Percentiles rank a stretch among this genome's conserved stretches.
These are phyloP conservation scores for Aspergillus amoenus DNA, from an alignment of 2,329 filamentous ascomycete species.

Conservation along the genomic window DNA sequence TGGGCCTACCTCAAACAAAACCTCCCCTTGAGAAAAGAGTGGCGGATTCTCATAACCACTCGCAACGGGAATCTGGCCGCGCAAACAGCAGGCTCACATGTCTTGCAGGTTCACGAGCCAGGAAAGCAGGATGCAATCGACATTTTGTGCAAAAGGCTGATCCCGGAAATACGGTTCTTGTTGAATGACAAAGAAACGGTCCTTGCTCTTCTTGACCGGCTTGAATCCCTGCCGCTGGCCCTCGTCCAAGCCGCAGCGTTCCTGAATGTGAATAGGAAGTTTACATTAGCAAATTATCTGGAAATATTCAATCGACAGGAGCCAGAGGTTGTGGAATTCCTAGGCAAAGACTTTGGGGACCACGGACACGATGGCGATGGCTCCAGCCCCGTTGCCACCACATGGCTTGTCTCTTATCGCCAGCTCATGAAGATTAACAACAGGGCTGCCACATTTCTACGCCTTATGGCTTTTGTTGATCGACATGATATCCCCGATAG, in stretches of 20 bases:
- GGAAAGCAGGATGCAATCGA: not conserved
- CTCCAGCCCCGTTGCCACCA: constrained; percentile 6
- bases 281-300: not conserved
- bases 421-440: constrained; percentile 12
- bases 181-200: constrained; percentile 9
- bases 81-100: constrained; percentile 11
- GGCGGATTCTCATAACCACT: constrained; percentile 28
- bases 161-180: not conserved
- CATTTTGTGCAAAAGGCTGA: not conserved
- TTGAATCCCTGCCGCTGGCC: constrained; percentile 26
- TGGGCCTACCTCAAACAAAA: constrained; percentile 11
- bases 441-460: constrained; percentile 15
- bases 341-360: constrained; percentile 11
- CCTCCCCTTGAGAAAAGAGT: constrained; percentile 21
- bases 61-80: constrained; percentile 19
- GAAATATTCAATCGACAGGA: constrained; percentile 7
- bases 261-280: constrained; percentile 9
- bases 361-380: not conserved
- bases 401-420: constrained; percentile 12
- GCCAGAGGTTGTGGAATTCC: not conserved
- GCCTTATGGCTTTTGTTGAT: constrained; percentile 32
- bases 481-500: constrained; percentile 25
- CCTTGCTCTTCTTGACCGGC: constrained; percentile 14
- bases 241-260: constrained; percentile 27
- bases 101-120: not conserved